Base-by-base conservation (phyloP, 2,329 filamentous ascomycete genomes). In the Knoxdaviesia capensis region DNA sequence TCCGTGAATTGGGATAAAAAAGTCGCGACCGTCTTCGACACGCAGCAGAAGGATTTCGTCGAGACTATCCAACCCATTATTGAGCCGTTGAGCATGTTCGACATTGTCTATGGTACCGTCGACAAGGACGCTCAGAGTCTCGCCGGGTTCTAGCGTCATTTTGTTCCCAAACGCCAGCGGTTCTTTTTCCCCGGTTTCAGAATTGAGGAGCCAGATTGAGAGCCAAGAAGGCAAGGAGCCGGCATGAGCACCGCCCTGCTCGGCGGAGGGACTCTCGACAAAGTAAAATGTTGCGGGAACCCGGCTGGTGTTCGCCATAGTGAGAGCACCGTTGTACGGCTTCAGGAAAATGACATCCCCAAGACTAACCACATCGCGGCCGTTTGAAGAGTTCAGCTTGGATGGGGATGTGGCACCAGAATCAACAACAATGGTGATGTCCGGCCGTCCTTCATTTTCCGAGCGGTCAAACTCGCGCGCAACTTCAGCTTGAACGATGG, bases 21-120 rank as follows among this genome's bases (percentile, higher is more conserved):
- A 82, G 51, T 98, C 90, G 39, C 86, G 72, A 1, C 92, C 92
- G 41, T 80, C 74, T 7, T 75, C 69, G 5, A 98, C 82, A 1
- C 86, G 77, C 6, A 98, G 66, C 2, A 98, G 79, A 6, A 98
- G 65, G 3, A 98, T 77, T 48, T 96, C 86, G 47, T 96, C 88
- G 0, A 98, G 62, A 6, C 62, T 63, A 4, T 64, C 55, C 2
- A 66, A 64, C 10, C 72, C 74, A 42, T 79, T 67, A 49, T 96
- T 96, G 34, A 98, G 66, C 2, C 68, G 62, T 11, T 71, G 74
- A 0, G 84, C 74, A 11, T 80, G 68, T 0, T 67, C 57, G 4
- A 83, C 57, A 38, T 75, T 69, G 4, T 69, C 68, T 7, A 96
- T 67, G 36, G 75, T 67, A 1, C 81, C 63, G 34, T 78, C 74